Conservation (phyloP, 2,329 filamentous ascomycete species). For the Colletotrichum coccodes region DNA sequence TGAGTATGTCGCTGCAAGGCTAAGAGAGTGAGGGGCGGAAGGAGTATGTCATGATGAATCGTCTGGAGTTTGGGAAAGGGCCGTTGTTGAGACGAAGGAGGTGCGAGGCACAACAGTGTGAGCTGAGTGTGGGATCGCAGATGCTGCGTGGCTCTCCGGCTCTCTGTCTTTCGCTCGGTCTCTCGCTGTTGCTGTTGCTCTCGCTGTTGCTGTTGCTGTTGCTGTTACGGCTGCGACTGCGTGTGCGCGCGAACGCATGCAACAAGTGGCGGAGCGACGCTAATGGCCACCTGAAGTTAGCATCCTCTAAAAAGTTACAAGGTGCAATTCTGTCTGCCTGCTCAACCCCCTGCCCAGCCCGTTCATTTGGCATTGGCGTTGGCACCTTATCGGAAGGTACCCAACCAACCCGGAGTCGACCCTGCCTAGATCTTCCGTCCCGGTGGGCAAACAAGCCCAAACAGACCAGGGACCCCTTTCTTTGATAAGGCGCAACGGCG, state of each 20-base stretch:
- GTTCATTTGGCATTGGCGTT: slow-evolving; percentile 8
- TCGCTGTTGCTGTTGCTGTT: not conserved
- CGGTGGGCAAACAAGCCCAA: not conserved
- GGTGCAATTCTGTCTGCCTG: slow-evolving; percentile 27
- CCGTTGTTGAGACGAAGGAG: slow-evolving; percentile 29
- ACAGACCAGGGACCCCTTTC: slow-evolving; percentile 22
- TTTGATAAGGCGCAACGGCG: not conserved
- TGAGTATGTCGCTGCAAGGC: slow-evolving; percentile 10
- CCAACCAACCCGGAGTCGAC: slow-evolving; percentile 1
- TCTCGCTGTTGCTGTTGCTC: not conserved
- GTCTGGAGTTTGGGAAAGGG: slow-evolving; percentile 23
- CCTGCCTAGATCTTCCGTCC: slow-evolving; percentile 20
- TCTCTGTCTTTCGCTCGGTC: not conserved
- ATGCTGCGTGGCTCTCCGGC: not conserved
- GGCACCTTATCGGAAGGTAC: slow-evolving; percentile 18
- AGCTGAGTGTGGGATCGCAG: slow-evolving; percentile 4
- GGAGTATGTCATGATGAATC: slow-evolving; percentile 29
- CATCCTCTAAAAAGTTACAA: not conserved
- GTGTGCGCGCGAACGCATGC: slow-evolving; percentile 10
- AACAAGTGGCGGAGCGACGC: slow-evolving; percentile 26
- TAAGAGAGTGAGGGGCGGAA: slow-evolving; percentile 12
- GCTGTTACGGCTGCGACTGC: not conserved
- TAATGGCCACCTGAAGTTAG: slow-evolving; percentile 20
- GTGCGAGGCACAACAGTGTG: not conserved
- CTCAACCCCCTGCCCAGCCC: slow-evolving; percentile 1